Base-by-base conservation (phyloP, 176 grass and related monocot genomes). In the Typha latifolia region DNA sequence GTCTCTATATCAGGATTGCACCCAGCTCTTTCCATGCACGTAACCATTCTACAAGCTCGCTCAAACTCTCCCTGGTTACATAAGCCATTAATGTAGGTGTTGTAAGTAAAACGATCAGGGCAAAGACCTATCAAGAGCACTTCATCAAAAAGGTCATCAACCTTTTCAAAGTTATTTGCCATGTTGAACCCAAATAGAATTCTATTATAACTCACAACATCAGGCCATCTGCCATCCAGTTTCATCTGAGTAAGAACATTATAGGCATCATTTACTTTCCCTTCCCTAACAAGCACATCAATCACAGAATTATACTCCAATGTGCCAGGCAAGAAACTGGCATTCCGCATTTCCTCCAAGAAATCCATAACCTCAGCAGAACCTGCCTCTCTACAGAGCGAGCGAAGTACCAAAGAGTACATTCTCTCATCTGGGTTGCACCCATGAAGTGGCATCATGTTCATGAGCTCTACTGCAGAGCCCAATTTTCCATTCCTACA, bases 131-230 rank as follows among this genome's bases (percentile, higher is more conserved):
- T 62, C 11, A 88, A 59, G 59, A 91, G 84, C 63, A 94, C 88
- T 85, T 85, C 85, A 73, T 94, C 90, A 31, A 95, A 90, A 70
- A 76, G 70, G 67, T 86, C 71, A 13, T 85, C 78, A 14, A 80
- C 80, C 51, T 55, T 66, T 4, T 77, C 51, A 12, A 86, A 77
- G 22, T 66, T n/a, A 0, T 49, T 49, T 34, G 13, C 26, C 22
- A 59, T 20, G 5, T 64, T 61, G 69, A 79, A 86, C 0, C 67
- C 80, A n/a, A 62, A 67, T 12, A 82, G 21, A 15, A 90, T 12
- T 2, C 10, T 55, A 24, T 79, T 79, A 62, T 74, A 84, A 61
- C 81, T 61, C 2, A 21, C 37, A 10, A 82, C 47, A 7, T 68
- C 71, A 24, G 79, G 77, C 43, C 55, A 49, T 56, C 65, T 72